Conservation (phyloP, 495 filamentous ascomycete genomes). For the Tuber melanosporum region DNA sequence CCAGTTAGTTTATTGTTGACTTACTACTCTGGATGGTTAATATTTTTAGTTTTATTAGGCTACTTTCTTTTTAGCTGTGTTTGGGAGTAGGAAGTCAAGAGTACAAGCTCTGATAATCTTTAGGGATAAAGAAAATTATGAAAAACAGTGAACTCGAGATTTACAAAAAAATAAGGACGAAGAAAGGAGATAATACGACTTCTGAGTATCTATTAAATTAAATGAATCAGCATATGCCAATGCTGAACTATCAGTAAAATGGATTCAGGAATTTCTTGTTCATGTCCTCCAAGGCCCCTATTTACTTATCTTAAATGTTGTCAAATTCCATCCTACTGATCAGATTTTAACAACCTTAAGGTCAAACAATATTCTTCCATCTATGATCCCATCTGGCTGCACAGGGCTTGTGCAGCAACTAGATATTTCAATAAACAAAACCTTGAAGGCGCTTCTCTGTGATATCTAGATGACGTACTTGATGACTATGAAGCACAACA, state of each 20-base stretch:
- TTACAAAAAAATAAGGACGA: background rate
- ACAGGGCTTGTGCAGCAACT: slow-evolving; percentile 6
- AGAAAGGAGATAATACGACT: background rate
- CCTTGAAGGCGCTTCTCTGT: background rate
- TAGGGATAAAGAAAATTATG: slow-evolving; percentile 6
- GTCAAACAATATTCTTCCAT: slow-evolving; percentile 7
- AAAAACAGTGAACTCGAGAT: background rate
- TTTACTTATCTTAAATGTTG: slow-evolving; percentile 5
- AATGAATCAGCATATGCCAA: slow-evolving; percentile 12
- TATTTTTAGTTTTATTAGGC: too few species aligned
- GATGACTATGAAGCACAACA: background rate
- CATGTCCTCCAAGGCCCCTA: background rate
- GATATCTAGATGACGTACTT: slow-evolving; percentile 10
- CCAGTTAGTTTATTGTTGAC: too few species aligned
- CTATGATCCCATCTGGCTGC: background rate
- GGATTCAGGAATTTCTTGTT: slow-evolving; percentile 9
- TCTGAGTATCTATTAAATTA: background rate
- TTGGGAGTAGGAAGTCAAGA: background rate
- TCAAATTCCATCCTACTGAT: slow-evolving; percentile 12
- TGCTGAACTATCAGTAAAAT: background rate
- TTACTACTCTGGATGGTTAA: too few species aligned
- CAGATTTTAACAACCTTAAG: background rate
- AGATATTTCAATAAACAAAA: slow-evolving; percentile 16
- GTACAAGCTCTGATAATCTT: slow-evolving; percentile 10
- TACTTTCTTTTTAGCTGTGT: slow-evolving; percentile 8